A percentile compares a stretch with the other conserved stretches of the same genome.
These are phyloP conservation scores for Pseudogymnoascus sp. DNA, from an alignment of 2,329 filamentous ascomycete species.

Conservation along the genomic window DNA sequence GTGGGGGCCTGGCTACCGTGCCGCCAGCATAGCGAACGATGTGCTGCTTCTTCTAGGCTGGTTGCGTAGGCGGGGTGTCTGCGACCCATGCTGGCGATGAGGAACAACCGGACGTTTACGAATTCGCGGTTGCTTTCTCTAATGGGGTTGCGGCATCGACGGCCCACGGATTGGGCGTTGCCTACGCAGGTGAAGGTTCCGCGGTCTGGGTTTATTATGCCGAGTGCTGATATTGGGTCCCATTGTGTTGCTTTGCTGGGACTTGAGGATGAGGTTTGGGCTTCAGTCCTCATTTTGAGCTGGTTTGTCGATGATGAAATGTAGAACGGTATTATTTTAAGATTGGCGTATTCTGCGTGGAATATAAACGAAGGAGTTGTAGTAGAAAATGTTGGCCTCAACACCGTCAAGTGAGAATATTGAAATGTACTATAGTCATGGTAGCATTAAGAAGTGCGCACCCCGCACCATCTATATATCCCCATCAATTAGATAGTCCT, in stretches of 20 bases:
- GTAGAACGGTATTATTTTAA: neutral
- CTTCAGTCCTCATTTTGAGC: neutral
- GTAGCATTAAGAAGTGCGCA: neutral
- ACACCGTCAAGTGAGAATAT: neutral
- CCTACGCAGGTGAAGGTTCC: neutral
- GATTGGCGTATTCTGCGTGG: neutral
- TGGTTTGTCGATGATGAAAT: neutral
- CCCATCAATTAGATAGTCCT: neutral
- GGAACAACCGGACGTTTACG: neutral
- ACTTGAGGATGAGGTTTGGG: neutral
- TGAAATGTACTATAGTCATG: neutral
- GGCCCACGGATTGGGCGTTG: neutral
- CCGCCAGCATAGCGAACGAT: neutral
- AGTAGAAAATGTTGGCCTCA: neutral
- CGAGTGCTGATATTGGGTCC: neutral
- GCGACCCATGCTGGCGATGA: neutral
- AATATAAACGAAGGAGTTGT: neutral
- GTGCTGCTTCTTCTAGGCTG: neutral
- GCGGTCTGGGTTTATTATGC: neutral
- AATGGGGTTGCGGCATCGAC: neutral
- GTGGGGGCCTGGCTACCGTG: neutral
- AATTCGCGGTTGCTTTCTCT: neutral
- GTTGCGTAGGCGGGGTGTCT: neutral
- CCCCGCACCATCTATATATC: neutral
- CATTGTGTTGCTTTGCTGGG: neutral